Conservation (phyloP, 805 yeast genomes). For the Kodamaea jinghongensis region DNA sequence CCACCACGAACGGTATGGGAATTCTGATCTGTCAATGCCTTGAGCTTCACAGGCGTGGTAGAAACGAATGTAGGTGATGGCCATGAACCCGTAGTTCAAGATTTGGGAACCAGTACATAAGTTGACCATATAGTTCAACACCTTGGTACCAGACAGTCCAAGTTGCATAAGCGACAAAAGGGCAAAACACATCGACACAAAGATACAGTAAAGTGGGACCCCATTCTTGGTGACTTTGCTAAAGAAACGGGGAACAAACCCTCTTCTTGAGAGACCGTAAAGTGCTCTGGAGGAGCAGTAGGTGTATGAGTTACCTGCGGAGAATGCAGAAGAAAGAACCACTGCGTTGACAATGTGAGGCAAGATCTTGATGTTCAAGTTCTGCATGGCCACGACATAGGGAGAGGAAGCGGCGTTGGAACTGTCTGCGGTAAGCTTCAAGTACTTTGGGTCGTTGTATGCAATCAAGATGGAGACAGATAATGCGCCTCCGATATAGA, state of each 20-base stretch:
- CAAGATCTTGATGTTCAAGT: slow-evolving; percentile 58
- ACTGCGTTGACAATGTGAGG: slow-evolving; percentile 81
- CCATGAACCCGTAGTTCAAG: slow-evolving; percentile 46
- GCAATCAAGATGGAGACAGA: slow-evolving; percentile 39
- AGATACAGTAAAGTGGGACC: slow-evolving; percentile 46
- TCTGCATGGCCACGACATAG: slow-evolving; percentile 78
- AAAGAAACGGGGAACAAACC: slow-evolving; percentile 44
- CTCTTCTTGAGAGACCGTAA: slow-evolving; percentile 52
- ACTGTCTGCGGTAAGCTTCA: slow-evolving; percentile 20
- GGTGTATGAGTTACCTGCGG: slow-evolving; percentile 53
- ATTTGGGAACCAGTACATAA: slow-evolving; percentile 48
- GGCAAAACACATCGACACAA: slow-evolving; percentile 50
- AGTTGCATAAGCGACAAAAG: slow-evolving; percentile 62
- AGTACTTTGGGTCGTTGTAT: slow-evolving; percentile 24
- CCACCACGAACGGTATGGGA: slow-evolving; percentile 44
- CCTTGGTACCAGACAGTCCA: slow-evolving; percentile 34
- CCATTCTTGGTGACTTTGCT: slow-evolving; percentile 41
- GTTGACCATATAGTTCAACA: slow-evolving; percentile 45
- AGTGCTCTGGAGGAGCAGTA: slow-evolving; percentile 68
- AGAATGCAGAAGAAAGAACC: slow-evolving; percentile 60
- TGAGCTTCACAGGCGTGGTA: slow-evolving; percentile 41
- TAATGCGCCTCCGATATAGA: slow-evolving; percentile 39
- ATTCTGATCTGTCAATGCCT: slow-evolving; percentile 33
- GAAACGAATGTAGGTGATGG: slow-evolving; percentile 42
- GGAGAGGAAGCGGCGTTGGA: slow-evolving; percentile 56